Evolutionary conservation across 2,329 filamentous ascomycete genomes (phyloP), one percentile per base, ranked within the genome.

Genomic region (Botryotinia convoluta): DNA sequence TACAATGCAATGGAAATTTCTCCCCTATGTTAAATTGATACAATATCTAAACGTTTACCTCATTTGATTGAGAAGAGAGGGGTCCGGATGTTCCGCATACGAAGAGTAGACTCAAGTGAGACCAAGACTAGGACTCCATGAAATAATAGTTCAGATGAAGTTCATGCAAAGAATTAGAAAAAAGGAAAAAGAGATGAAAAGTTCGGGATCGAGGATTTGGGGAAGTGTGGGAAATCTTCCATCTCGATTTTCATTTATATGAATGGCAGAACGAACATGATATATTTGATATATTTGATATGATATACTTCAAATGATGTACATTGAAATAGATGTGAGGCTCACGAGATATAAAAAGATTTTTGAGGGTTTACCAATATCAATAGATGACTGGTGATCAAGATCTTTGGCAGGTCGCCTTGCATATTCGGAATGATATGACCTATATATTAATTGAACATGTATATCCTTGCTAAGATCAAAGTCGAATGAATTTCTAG

Each of bases 91-190:
- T 48, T 65, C 42, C 29, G 63, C 29, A 26, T 65, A 65, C 45
- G 29, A 16, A 35, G 16, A 29, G 42, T 65, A 10, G 69, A 63
- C 26, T 51, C 45, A 6, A 26, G 45, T 26, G 10, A 51, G 45
- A 39, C 18, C 22, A 61, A 48, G n/a, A 39, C 61, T 22, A 42
- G 42, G 54, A 45, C 16, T 63, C 37, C 4, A 26, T 45, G 32
- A 35, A 54, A n/a, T 63, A 32, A 51, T 48, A 63, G 39, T 71
- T 71, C 69, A 71, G 69, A 71, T 71, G 69, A 71, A 62, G 32
- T 71, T 71, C 69, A 71, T 71, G 69, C 69, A 71, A 61, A 71
- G 29, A 61, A 60, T 63, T 32, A 7, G 18, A 4, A 35, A 63
- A n/a, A 29, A 37, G 48, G 18, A 20, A 35, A 63, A 37, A 29